Conservation (phyloP, 257 asterid genomes). For the Capsicum chinense region DNA sequence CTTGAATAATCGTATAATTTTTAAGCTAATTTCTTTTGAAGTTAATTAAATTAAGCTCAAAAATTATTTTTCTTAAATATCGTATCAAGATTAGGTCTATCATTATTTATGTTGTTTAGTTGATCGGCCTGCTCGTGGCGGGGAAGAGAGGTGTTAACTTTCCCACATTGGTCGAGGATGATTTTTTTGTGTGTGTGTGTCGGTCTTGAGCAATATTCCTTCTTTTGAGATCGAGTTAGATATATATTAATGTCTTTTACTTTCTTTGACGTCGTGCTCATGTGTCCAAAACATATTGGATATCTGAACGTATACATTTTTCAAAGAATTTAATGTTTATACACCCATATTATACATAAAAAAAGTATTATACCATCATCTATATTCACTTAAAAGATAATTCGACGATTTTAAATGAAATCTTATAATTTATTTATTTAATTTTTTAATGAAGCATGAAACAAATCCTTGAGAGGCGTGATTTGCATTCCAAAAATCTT, state of each 20-base stretch:
- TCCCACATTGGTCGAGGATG: background rate
- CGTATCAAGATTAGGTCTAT: background rate
- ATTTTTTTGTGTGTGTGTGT: background rate
- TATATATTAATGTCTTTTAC: background rate
- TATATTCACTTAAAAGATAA: background rate
- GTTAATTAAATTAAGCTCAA: too few species aligned
- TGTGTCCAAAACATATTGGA: background rate
- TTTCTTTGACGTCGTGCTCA: background rate
- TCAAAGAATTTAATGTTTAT: background rate
- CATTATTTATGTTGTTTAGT: background rate
- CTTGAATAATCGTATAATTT: background rate
- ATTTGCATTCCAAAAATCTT: slow-evolving; percentile 76
- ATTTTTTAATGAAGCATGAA: slow-evolving; percentile 52
- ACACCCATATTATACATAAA: too few species aligned
- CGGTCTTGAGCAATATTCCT: background rate
- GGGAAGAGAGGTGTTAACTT: background rate
- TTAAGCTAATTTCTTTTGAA: background rate
- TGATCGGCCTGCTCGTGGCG: background rate
- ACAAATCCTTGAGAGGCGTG: slow-evolving; percentile 74
- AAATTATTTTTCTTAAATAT: too few species aligned
- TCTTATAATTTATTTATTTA: background rate
- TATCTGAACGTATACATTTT: background rate
- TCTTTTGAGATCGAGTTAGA: background rate
- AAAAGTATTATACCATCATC: too few species aligned
- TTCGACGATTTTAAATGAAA: background rate